phyloP scores from a whole-genome alignment of 345 rosid species.

The Salix arbutifolia region DNA sequence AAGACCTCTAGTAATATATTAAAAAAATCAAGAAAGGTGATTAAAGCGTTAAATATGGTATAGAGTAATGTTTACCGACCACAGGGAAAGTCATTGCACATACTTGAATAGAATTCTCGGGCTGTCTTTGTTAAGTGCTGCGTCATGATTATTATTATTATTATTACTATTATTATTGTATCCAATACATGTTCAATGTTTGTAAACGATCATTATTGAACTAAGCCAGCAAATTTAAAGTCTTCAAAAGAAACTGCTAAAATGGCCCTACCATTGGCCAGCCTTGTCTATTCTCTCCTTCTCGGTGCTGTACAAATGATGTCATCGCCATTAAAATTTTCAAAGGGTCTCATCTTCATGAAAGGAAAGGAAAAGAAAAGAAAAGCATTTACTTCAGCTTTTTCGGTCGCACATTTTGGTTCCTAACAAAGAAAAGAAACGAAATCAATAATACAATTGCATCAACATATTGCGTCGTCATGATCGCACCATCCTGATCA shows the following conservation, averaged over 20 bases:
- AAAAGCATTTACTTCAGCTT: slow-evolving; percentile 9
- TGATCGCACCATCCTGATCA: slow-evolving; percentile 18
- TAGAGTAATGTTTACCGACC: not conserved
- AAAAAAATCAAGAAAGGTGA: too few species aligned
- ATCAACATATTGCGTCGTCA: slow-evolving; percentile 17
- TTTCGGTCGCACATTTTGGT: not conserved
- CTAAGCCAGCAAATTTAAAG: not conserved
- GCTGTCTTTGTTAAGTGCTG: not conserved
- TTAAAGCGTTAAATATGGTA: too few species aligned
- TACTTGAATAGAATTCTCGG: not conserved
- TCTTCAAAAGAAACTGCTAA: slow-evolving; percentile 11
- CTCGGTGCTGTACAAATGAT: slow-evolving; percentile 2
- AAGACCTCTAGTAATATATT: too few species aligned
- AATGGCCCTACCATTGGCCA: slow-evolving; percentile 21
- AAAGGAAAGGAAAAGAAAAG: slow-evolving; percentile 8
- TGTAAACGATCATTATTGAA: too few species aligned
- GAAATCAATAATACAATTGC: slow-evolving; percentile 14
- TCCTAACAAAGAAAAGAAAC: slow-evolving; percentile 13
- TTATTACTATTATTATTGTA: too few species aligned
- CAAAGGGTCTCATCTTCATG: not conserved
- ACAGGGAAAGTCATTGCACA: not conserved
- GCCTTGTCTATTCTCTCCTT: slow-evolving; percentile 7
- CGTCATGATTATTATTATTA: not conserved
- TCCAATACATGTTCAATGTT: not conserved
- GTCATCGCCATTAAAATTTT: slow-evolving; percentile 12